These are phyloP conservation scores for Cajanus cajan DNA, from an alignment of 306 rosid genomes.

Conservation along the genomic window DNA sequence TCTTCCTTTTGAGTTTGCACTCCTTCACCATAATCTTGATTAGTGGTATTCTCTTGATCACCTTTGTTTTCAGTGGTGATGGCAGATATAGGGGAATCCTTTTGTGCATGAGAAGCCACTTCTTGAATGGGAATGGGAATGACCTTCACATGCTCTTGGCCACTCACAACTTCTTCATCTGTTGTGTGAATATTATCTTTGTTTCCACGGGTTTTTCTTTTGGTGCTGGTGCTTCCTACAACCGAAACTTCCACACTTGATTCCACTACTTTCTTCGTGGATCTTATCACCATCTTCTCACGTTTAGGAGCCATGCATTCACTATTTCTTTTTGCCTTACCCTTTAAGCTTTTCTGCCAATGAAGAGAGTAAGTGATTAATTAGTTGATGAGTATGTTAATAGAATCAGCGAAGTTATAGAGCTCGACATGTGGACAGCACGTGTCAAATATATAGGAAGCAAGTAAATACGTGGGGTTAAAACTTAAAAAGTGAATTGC, in stretches of 20 bases:
- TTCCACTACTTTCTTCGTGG: slow-evolving; percentile 46
- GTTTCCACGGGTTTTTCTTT: slow-evolving; percentile 11
- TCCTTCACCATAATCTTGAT: neutral
- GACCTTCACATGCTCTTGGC: slow-evolving; percentile 17
- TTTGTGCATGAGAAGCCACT: slow-evolving; percentile 10
- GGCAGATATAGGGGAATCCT: neutral
- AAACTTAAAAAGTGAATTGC: slow-evolving; percentile 23
- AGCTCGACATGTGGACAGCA: slow-evolving; percentile 38
- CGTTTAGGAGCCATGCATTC: slow-evolving; percentile 63
- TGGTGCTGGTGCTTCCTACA: slow-evolving; percentile 28
- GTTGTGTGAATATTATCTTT: neutral
- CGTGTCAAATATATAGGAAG: slow-evolving; percentile 27
- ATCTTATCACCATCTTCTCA: slow-evolving; percentile 29
- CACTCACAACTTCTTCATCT: neutral
- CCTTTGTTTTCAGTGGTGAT: neutral
- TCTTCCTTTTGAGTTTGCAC: neutral
- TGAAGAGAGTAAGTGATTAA: neutral
- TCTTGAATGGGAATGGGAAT: slow-evolving; percentile 37
- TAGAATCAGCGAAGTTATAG: neutral
- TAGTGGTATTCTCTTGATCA: neutral
- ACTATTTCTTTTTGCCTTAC: neutral
- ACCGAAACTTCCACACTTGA: slow-evolving; percentile 39
- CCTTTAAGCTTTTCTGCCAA: neutral
- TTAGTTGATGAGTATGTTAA: neutral
- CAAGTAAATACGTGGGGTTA: slow-evolving; percentile 31